Base-by-base conservation (phyloP, 2,329 filamentous ascomycete genomes). In the Fusarium sambucinum region DNA sequence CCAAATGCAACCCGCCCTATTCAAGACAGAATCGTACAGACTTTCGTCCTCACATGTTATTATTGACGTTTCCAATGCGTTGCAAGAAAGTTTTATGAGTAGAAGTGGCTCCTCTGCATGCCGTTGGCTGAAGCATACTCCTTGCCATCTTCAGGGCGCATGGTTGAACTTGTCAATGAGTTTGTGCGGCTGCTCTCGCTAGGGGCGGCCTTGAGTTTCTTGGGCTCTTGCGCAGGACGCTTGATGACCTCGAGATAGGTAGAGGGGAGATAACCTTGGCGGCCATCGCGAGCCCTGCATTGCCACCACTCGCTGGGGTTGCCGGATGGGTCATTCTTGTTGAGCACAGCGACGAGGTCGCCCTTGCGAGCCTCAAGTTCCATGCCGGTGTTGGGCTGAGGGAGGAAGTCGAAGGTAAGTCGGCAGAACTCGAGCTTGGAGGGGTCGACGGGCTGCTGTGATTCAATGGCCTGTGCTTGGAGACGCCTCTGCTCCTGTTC, bases 261-360 rank as follows among this genome's bases (percentile, higher is more conserved):
- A 2, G 91, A 89, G 3, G 96, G 96, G 8, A 99, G 85, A 77
- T 98, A 99, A 10, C 96, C 96, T 73, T 97, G 90, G 27, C 93
- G 87, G 45, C 94, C 94, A 77, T 98, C 94, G 63, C 96, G 87
- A 16, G 95, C 92, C 56, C 96, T 88, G 80, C 96, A 99, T 70
- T 91, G 89, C 96, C 96, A 99, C 96, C 96, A 99, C 77, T 99
- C 95, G 53, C 92, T 96, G 6, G 93, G 89, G 73, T 96, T 94
- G 42, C 96, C 96, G 75, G 95, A 88, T 1, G 96, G 96, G 74
- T 99, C 96, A 19, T 89, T 92, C 82, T 97, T 97, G 82, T 90
- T 91, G 55, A 99, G 86, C 1, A 99, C 94, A 27, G 96, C 96
- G 17, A 99, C 94, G 54, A 98, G 89, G 73, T 99, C 96, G 62